Conservation (phyloP, 257 asterid species). For the Ligustrum vulgare region DNA sequence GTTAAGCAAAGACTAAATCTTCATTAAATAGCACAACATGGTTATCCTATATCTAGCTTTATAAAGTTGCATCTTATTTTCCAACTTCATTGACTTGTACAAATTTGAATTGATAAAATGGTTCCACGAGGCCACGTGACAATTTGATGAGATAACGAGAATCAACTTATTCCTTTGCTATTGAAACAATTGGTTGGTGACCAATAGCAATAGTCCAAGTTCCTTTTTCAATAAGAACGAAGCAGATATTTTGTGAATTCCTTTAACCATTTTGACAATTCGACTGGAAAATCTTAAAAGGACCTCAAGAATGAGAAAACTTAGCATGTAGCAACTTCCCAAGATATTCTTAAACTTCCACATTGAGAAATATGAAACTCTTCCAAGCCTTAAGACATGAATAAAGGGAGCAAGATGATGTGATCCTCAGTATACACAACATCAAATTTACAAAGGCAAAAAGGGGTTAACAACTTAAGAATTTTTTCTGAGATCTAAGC, state of each 20-base stretch:
- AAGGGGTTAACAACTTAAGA: neutral
- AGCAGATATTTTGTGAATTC: neutral
- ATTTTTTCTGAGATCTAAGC: conserved; percentile 20
- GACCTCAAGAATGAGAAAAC: neutral
- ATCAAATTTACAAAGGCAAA: neutral
- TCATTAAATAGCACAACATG: neutral
- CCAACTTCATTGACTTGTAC: neutral
- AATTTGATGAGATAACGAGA: neutral
- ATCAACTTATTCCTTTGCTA: neutral
- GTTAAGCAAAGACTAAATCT: no score
- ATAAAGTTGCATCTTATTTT: neutral
- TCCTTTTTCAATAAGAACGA: no score
- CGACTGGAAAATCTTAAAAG: no score
- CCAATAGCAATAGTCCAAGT: no score
- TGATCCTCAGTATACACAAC: neutral
- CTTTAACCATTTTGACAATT: no score
- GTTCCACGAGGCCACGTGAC: no score
- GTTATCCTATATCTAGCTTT: neutral
- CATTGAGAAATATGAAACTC: neutral
- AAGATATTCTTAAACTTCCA: neutral
- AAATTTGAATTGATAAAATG: neutral
- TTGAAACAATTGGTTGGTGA: no score
- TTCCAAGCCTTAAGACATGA: neutral
- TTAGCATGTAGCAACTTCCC: neutral
- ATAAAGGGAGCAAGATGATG: neutral